Conservation (phyloP, 2,329 filamentous ascomycete genomes). For the Tolypocladium album region DNA sequence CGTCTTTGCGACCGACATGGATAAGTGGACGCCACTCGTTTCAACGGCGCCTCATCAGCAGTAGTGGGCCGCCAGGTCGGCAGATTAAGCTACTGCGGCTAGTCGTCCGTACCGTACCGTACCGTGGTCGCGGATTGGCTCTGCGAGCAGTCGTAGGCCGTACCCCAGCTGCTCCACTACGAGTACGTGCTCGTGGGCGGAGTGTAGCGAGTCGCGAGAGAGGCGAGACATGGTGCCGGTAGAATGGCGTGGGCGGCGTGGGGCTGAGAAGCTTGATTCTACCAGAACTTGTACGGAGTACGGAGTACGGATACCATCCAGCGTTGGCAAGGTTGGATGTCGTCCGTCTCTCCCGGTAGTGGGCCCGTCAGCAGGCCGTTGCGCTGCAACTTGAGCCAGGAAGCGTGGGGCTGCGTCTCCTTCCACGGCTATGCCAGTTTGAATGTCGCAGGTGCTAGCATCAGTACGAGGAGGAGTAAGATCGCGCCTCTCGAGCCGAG, state of each 20-base stretch:
- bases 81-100: slow-evolving; percentile 2
- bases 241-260: background rate
- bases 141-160: background rate
- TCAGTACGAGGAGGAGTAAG: background rate
- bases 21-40: slow-evolving; percentile 12
- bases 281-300: too few relatives aligned
- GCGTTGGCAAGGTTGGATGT: background rate
- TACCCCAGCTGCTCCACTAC: background rate
- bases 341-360: background rate
- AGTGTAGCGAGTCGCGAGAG: background rate
- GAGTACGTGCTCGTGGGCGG: too few relatives aligned
- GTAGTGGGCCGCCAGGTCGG: slow-evolving; percentile 6
- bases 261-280: background rate
- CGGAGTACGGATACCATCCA: background rate
- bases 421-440: background rate
- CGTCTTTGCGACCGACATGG: slow-evolving; percentile 9
- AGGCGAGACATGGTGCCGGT: background rate
- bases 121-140: background rate
- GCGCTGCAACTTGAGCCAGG: background rate
- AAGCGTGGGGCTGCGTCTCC: background rate
- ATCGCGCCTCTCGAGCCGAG: too few relatives aligned
- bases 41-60: slow-evolving; percentile 7
- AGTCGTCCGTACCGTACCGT: background rate
- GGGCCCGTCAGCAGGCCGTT: background rate
- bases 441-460: background rate